These are phyloP conservation scores for Boeremia lycopersici DNA, from an alignment of 2,329 filamentous ascomycete species.

Conservation along the genomic window DNA sequence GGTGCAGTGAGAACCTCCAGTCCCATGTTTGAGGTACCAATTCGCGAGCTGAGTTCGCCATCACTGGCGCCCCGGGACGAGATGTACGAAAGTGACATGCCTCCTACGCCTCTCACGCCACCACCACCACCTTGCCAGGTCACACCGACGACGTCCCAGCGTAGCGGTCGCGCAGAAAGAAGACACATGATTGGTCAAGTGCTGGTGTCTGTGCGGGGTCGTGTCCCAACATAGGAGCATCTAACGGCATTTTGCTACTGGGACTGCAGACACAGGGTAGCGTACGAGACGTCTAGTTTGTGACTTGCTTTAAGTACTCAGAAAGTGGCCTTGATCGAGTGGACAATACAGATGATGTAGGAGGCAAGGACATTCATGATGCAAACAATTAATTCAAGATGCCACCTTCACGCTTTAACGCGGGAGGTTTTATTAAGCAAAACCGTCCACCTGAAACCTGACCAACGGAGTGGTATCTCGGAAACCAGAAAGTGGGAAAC, in stretches of 20 bases:
- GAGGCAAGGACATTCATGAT: no score
- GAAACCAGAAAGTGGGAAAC: background rate
- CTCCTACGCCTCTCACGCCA: background rate
- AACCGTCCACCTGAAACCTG: constrained; percentile 3
- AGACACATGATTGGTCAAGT: background rate
- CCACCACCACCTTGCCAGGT: background rate
- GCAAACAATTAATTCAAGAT: background rate
- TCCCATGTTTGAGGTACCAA: no score
- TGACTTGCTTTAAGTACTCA: no score
- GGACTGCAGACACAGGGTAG: no score
- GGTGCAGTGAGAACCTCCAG: no score
- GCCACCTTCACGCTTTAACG: background rate
- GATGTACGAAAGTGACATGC: background rate
- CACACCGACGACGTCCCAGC: background rate
- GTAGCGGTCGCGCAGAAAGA: background rate
- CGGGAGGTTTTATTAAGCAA: background rate
- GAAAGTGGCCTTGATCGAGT: background rate
- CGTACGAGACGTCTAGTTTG: no score
- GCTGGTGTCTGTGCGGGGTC: background rate
- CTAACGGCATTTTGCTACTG: no score
- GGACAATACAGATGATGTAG: background rate
- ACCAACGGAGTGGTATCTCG: constrained; percentile 32
- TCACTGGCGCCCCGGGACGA: no score
- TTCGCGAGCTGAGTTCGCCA: no score
- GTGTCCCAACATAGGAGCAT: background rate